Evolutionary conservation across 2,329 filamentous ascomycete species (phyloP), one percentile per base, ranked within the genome.

Genomic region (Hypoxylon sp.): DNA sequence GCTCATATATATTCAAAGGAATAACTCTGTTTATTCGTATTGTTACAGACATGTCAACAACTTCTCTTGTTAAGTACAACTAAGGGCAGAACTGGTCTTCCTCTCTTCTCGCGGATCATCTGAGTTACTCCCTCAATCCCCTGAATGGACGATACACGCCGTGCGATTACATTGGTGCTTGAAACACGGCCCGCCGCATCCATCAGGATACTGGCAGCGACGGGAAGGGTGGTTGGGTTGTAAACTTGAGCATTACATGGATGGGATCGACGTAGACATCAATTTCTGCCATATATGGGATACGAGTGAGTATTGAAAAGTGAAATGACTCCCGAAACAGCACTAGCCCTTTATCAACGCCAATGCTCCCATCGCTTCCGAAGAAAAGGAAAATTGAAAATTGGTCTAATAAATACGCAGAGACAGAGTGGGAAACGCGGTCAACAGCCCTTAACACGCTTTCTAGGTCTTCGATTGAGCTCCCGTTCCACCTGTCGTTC

Each of bases 401-500:
- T 20, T 3, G 5, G 8, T 8, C 16, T 40, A 20, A 1, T 9
- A 40, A 40, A 40, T 40, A 8, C 16, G 16, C 36, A 38, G 14
- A 16, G 36, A 12, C 7, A 30, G 6, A 20, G 24, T 8, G 14
- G 11, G 20, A 20, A 50, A 8, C 4, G 16, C 12, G 1, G 30
- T 50, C 9, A 26, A 6, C 9, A 56, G 20, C 14, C 2, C 26
- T 9, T 12, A 38, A 22, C 40, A 26, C 14, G 8, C 8, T 32
- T 28, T 8, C 4, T 26, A 1, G n/a, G 18, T 16, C 38, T 48
- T 18, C 20, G 12, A 3, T 30, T 36, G n/a, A 71, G 36, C 8
- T 60, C 45, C 4, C 2, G 45, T 44, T 65, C 56, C 16, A 65
- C 56, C 12, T 53, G 38, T 12, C 38, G 32, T n/a, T 65, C 61